Base-by-base conservation (phyloP, 2,329 filamentous ascomycete genomes). In the Penicillium freii region DNA sequence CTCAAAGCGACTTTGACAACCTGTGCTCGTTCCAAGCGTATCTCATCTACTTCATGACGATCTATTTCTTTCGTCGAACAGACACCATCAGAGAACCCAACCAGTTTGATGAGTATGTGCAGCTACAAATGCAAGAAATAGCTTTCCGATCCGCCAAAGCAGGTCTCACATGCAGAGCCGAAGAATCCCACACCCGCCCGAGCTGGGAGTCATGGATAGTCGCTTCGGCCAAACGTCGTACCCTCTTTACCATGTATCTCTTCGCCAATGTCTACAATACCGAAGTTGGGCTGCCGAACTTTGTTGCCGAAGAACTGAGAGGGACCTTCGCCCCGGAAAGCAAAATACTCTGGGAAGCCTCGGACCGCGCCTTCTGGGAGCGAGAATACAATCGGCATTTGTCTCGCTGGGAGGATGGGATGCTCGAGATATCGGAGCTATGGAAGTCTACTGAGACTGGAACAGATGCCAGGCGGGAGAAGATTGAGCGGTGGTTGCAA, bases 141-240 rank as follows among this genome's bases (percentile, higher is more conserved):
- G 81, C 82, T 5, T 79, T 75, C 54, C 64, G 68, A 0, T 71
- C 71, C 6, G 70, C 73, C 8, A 69, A 68, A 3, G 66, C 67
- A 34, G 81, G 81, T 0, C 73, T 84, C 1, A 65, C 77, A 9
- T 82, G 78, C 45, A 38, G 59, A 0, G 75, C 76, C 0, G 82
- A 84, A 54, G 64, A 70, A 15, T 56, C 69, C 2, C 68, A 68
- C 0, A 57, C 65, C 0, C 73, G 76, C 2, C 82, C 82, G 0
- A 68, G 54, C 7, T 84, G 82, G 82, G 81, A 83, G 56, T 70
- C 74, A 1, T 85, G 83, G 83, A 77, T 84, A 5, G 66, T 82
- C 0, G 78, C 78, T 0, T 80, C 82, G 43, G 75, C 82, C 0
- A 85, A 83, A 58, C 74, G 82, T 2, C 75, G 83, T 4, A 78